A percentile compares a stretch with the other conserved stretches of the same genome.
Evolutionary conservation across 1,139 yeast genomes (phyloP).

Genomic region (Debaryomycetaceae sp.): DNA sequence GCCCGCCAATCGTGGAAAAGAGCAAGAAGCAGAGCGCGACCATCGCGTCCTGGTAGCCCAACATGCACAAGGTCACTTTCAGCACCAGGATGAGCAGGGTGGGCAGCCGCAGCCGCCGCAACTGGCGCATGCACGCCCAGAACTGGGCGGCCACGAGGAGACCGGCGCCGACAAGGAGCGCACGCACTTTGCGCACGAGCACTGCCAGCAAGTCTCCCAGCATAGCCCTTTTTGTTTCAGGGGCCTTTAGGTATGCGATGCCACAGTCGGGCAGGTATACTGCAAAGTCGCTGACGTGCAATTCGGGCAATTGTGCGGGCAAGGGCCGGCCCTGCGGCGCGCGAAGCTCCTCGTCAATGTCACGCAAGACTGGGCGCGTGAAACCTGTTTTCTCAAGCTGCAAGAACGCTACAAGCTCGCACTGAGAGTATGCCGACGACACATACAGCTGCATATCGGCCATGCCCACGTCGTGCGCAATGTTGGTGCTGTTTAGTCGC

Average conservation of each 20-base stretch:
- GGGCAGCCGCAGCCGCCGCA: slow-evolving; percentile 65
- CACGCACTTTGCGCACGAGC: slow-evolving; percentile 29
- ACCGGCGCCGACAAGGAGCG: slow-evolving; percentile 38
- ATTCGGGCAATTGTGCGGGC: slow-evolving; percentile 38
- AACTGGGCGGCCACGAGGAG: slow-evolving; percentile 27
- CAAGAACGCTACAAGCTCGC: slow-evolving; percentile 64
- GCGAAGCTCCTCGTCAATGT: slow-evolving; percentile 60
- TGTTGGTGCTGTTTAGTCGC: slow-evolving; percentile 29
- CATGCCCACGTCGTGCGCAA: slow-evolving; percentile 21
- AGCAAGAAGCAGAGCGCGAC: slow-evolving; percentile 52
- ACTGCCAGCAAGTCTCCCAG: slow-evolving; percentile 51
- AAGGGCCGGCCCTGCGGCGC: slow-evolving; percentile 74
- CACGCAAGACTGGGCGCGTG: slow-evolving; percentile 39
- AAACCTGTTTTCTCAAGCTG: slow-evolving; percentile 55
- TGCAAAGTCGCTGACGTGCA: slow-evolving; percentile 44
- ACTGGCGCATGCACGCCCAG: slow-evolving; percentile 40
- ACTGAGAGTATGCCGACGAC: slow-evolving; percentile 31
- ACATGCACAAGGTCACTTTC: slow-evolving; percentile 34
- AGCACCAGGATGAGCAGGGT: slow-evolving; percentile 47
- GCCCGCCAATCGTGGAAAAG: slow-evolving; percentile 42
- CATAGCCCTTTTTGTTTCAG: slow-evolving; percentile 19
- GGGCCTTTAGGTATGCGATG: slow-evolving; percentile 27
- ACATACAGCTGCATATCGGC: slow-evolving; percentile 30
- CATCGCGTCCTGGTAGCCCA: slow-evolving; percentile 70
- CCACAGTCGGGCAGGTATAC: slow-evolving; percentile 90